Evolutionary conservation across 805 yeast genomes (phyloP), one percentile per base, ranked within the genome.

Genomic region (Candida adriatica): DNA sequence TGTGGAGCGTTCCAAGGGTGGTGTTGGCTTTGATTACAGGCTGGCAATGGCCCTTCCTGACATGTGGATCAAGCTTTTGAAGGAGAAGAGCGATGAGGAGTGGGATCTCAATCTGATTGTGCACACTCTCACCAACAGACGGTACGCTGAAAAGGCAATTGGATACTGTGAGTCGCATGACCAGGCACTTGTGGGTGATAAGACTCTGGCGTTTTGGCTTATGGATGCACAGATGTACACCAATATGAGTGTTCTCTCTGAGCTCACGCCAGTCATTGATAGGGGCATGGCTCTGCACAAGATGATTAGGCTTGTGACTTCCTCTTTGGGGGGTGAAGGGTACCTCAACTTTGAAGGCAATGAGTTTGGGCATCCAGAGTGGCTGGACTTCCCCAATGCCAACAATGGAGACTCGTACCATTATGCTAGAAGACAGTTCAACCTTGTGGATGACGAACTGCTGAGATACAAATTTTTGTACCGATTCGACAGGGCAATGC

Each of bases 221-320:
- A 90, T 90, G 97, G 98, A 90, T 61, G 87, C 90, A 41, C 95
- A 88, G 45, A 88, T 90, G 97, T 90, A 90, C 59, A 90, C 96
- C 21, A 78, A 87, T 59, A 90, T 90, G 98, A 79, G 94, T 11
- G 67, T 67, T 2, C 51, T 88, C 27, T 62, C 85, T 2, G 83
- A 78, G 33, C 62, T 80, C 31, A 81, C 94, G 2, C 81, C 83
- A 4, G 71, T 79, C 9, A 68, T 90, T 42, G 95, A 87, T 49
- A 74, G 98, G 42, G 98, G 98, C 21, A 60, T 92, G 26, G 76
- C 95, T 13, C 66, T 90, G 41, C 98, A 90, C 61, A 90, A 90
- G 56, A 59, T 92, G 75, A 92, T 90, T 40, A 70, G 98, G 43
- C 66, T 92, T 34, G 48, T 88, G 15, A 90, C 97, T 1, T 88